A percentile compares a stretch with the other conserved stretches of the same genome.
Conservation (phyloP, 257 asterid species). For the Eustoma russellianum region DNA sequence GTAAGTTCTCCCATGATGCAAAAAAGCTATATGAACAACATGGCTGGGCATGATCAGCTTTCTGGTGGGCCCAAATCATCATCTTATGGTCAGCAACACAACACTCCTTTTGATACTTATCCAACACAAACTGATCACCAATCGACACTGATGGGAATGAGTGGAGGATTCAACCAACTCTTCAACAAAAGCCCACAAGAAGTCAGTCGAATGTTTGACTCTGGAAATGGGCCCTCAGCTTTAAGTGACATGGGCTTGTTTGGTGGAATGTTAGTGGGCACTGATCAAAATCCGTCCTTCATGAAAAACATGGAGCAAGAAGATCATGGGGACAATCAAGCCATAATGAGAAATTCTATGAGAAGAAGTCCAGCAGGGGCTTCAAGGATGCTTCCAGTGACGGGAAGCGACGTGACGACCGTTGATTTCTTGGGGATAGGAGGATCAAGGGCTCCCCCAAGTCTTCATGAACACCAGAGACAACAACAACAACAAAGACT, state of each 20-base stretch:
- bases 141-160: no score
- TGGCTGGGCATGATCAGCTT: conserved; percentile 48
- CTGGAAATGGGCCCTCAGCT: no score
- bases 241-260: conserved; percentile 58
- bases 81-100: conserved; percentile 10
- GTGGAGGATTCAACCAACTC: no score
- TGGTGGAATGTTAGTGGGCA: conserved; percentile 58
- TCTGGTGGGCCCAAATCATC: conserved; percentile 20
- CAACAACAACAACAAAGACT: conserved; percentile 27
- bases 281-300: conserved; percentile 26
- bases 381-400: conserved; percentile 20
- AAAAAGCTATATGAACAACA: conserved; percentile 47
- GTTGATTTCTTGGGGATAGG: conserved; percentile 87
- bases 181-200: no score
- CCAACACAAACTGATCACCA: no score
- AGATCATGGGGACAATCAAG: conserved; percentile 21
- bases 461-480: conserved; percentile 22
- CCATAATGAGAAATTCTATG: conserved; percentile 6
- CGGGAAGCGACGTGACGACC: conserved; percentile 45
- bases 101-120: conserved; percentile 29
- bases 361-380: not conserved
- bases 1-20: conserved; percentile 83
- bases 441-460: conserved; percentile 41
- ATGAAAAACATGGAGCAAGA: conserved; percentile 31
- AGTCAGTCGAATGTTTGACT: no score